Evolutionary conservation across 2,329 filamentous ascomycete genomes (phyloP).

Genomic region (Penicillium verrucosum): DNA sequence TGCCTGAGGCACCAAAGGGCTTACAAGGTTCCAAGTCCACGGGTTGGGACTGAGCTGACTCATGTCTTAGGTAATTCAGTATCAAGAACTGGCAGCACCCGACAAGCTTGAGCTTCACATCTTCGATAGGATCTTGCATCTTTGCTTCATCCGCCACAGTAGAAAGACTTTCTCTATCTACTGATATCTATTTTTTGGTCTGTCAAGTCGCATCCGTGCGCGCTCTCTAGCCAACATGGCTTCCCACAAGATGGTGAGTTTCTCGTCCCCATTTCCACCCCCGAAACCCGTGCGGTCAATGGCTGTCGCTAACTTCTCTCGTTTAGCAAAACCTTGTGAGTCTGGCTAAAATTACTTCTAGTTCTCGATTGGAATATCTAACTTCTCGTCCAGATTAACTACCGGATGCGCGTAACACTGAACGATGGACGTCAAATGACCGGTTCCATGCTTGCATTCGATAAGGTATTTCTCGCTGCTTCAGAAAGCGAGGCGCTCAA

Average conservation of each 20-base stretch:
- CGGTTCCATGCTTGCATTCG: conserved; percentile 96
- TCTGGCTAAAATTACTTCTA: conserved; percentile 11
- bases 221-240: conserved; percentile 50
- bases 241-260: conserved; percentile 92
- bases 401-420: conserved; percentile 95
- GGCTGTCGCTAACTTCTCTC: conserved; percentile 51
- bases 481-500: conserved; percentile 11
- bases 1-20: background rate
- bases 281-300: conserved; percentile 18
- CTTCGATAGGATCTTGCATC: conserved; percentile 15
- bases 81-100: conserved; percentile 8
- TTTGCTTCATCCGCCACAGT: conserved; percentile 13
- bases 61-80: background rate
- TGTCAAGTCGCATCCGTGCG: conserved; percentile 48
- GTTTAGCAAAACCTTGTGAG: conserved; percentile 64
- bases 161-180: conserved; percentile 26
- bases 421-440: conserved; percentile 95
- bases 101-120: conserved; percentile 21
- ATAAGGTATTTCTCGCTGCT: conserved; percentile 65
- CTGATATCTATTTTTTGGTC: conserved; percentile 28
- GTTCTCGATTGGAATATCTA: conserved; percentile 13
- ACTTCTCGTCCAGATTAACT: conserved; percentile 81
- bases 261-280: conserved; percentile 12
- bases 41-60: background rate
- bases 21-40: too few relatives aligned